These are phyloP conservation scores for Spathaspora passalidarum DNA, from an alignment of 805 yeast genomes.

Conservation along the genomic window DNA sequence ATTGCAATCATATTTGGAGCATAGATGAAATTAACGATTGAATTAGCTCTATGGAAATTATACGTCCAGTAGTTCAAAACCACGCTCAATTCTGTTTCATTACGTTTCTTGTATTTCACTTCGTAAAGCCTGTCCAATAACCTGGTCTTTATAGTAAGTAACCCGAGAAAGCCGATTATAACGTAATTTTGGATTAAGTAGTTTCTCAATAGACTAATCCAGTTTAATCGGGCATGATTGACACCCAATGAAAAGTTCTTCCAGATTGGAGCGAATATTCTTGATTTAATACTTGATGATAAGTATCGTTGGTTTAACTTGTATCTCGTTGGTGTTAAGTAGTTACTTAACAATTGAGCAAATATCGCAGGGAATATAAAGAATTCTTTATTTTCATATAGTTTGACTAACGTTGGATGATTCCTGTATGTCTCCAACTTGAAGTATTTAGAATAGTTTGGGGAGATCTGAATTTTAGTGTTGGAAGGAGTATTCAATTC, in stretches of 20 bases:
- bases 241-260: slow-evolving; percentile 31
- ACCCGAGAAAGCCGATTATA: slow-evolving; percentile 17
- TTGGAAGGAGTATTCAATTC: slow-evolving; percentile 33
- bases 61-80: slow-evolving; percentile 16
- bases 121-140: slow-evolving; percentile 23
- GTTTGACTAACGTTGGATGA: slow-evolving; percentile 13
- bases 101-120: slow-evolving; percentile 13
- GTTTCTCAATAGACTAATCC: slow-evolving; percentile 24
- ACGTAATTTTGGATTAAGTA: slow-evolving; percentile 25
- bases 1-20: slow-evolving; percentile 36
- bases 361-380: slow-evolving; percentile 34
- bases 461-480: slow-evolving; percentile 25
- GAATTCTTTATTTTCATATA: slow-evolving; percentile 30
- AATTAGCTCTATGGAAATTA: slow-evolving; percentile 24
- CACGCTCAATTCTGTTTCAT: slow-evolving; percentile 9
- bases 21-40: slow-evolving; percentile 32
- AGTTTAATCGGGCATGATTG: slow-evolving; percentile 21
- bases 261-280: slow-evolving; percentile 41
- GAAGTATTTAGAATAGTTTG: slow-evolving; percentile 22
- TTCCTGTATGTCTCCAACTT: slow-evolving; percentile 21
- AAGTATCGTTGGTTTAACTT: slow-evolving; percentile 35
- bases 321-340: slow-evolving; percentile 37
- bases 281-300: slow-evolving; percentile 26
- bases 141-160: slow-evolving; percentile 17
- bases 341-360: slow-evolving; percentile 39